Evolutionary conservation across 352 stramenopile genomes (phyloP), one percentile per base, ranked within the genome.

Genomic region (Nothophytophthora sp.): DNA sequence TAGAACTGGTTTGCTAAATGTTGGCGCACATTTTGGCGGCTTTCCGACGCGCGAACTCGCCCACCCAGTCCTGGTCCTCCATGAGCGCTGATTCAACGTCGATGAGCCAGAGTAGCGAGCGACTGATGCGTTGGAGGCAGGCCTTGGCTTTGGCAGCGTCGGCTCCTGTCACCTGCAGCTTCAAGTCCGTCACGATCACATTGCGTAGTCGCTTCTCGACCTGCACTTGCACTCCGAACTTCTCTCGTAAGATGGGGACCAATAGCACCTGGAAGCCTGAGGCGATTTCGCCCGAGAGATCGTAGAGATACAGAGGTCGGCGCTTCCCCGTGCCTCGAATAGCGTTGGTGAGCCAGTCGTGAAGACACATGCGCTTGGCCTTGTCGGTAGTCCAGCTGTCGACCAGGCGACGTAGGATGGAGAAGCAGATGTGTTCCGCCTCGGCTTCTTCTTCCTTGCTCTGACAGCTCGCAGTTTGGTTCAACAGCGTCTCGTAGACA

Each of bases 301-400:
- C 72, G 12, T 76, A 67, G 11, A 90, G 34, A 50, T 86, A 82
- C 11, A 90, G 64, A 6, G 79, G 67, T 38, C 57, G 60, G 1
- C 73, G 67, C 27, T 71, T 76, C 7, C 76, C 79, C 11, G 76
- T 88, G 20, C 61, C 50, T 8, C 73, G 74, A 15, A 88, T 81
- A 7, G 74, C 70, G 23, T 83, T 86, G n/a, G 62, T 87, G 16
- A 90, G 65, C 76, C 79, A 90, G 63, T 90, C 79, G 34, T 86
- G 70, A 13, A 90, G 55, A 23, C 65, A 45, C 79, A 90, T 90
- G 18, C 74, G 56, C 56, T 90, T 88, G n/a, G 76, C 61, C 23
- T 82, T 85, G 60, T 90, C 79, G 15, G 67, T 73, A 13, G 79
- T 87, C 76, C 79, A 88, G 53, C 51, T 86, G 47, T 84, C 75